Evolutionary conservation across 2,329 filamentous ascomycete genomes (phyloP).

Genomic region (Colletotrichum phormii): DNA sequence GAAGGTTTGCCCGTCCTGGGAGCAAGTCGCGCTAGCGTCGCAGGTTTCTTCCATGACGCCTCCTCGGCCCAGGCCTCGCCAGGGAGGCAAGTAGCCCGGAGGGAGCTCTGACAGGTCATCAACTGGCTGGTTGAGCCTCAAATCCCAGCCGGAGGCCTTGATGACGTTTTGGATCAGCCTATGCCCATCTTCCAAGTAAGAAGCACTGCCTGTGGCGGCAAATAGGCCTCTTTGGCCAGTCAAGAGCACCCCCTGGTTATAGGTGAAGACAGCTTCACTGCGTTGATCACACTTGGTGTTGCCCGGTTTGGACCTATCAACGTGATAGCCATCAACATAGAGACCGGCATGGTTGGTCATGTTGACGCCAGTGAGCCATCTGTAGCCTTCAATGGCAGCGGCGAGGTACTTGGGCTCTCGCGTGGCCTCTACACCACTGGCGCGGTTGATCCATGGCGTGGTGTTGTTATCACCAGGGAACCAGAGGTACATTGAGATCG

Average conservation of each 20-base stretch:
- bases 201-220: conserved; percentile 77
- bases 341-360: conserved; percentile 84
- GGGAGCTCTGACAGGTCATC: conserved; percentile 51
- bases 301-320: conserved; percentile 70
- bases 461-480: conserved; percentile 84
- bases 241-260: conserved; percentile 93
- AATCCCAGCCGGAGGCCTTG: conserved; percentile 79
- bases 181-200: conserved; percentile 84
- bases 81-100: conserved; percentile 59
- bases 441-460: conserved; percentile 69
- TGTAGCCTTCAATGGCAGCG: conserved; percentile 81
- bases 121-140: conserved; percentile 53
- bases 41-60: conserved; percentile 89
- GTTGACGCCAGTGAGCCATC: conserved; percentile 81
- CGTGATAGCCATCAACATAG: conserved; percentile 90
- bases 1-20: conserved; percentile 88
- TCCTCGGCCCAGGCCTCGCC: conserved; percentile 80
- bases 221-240: conserved; percentile 85
- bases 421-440: conserved; percentile 37
- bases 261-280: conserved; percentile 92
- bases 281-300: conserved; percentile 82
- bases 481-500: conserved; percentile 88
- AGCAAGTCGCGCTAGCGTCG: conserved; percentile 79
- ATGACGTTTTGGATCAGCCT: conserved; percentile 80
- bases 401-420: conserved; percentile 75